Conservation (phyloP, 345 rosid species). For the Excoecaria agallocha region DNA sequence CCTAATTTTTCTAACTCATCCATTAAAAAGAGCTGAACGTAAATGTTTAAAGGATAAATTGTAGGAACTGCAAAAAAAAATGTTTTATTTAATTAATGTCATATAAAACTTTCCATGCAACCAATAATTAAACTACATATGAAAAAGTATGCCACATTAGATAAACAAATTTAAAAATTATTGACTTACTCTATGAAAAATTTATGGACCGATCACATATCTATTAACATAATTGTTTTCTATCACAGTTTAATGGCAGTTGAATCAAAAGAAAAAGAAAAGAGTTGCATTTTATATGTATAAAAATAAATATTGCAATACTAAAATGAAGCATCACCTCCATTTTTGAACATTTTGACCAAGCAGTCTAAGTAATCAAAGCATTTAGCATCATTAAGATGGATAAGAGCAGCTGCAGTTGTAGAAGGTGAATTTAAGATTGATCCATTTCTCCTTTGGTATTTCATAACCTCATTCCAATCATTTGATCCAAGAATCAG, state of each 20-base stretch:
- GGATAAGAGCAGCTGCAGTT: constrained; percentile 10
- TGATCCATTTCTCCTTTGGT: constrained; percentile 4
- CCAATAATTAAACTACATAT: no score
- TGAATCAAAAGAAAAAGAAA: no score
- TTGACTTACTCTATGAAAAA: no score
- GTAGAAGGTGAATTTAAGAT: constrained; percentile 5
- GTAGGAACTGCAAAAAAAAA: not conserved
- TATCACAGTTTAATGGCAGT: no score
- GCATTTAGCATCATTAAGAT: not conserved
- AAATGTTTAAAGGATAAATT: not conserved
- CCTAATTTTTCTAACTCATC: not conserved
- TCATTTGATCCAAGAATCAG: not conserved
- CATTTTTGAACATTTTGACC: not conserved
- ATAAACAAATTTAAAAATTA: no score
- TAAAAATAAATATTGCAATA: not conserved
- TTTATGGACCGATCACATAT: no score
- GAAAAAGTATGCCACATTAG: no score
- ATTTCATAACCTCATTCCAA: constrained; percentile 10
- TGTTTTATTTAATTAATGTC: no score
- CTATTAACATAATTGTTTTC: no score
- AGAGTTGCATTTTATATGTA: no score
- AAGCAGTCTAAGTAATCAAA: not conserved
- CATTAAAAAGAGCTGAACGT: not conserved
- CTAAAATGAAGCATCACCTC: not conserved
- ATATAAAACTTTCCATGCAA: no score